Percentiles rank a stretch among this genome's conserved stretches.
phyloP scores from a whole-genome alignment of 2,329 filamentous ascomycete species.

The Aquanectria penicillioides region DNA sequence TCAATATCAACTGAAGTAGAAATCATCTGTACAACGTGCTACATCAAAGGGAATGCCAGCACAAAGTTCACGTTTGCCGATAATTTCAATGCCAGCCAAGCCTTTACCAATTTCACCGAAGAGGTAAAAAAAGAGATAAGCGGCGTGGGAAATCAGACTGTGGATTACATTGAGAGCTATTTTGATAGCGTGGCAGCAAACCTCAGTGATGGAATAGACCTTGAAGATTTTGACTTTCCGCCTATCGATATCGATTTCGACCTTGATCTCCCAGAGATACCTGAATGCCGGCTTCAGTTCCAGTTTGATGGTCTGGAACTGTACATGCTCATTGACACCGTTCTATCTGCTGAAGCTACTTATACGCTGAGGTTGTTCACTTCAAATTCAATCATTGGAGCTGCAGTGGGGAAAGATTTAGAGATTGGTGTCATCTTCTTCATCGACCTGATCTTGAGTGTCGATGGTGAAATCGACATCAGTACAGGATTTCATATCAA shows the following conservation, averaged over 20 bases:
- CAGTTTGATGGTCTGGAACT: slow-evolving; percentile 26
- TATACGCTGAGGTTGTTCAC: slow-evolving; percentile 25
- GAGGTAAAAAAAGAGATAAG: slow-evolving; percentile 44
- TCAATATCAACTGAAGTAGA: slow-evolving; percentile 15
- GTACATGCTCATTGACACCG: slow-evolving; percentile 28
- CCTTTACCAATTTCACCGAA: slow-evolving; percentile 12
- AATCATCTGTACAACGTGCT: slow-evolving; percentile 33
- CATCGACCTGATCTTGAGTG: slow-evolving; percentile 62
- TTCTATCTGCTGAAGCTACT: slow-evolving; percentile 21
- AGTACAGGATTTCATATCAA: slow-evolving; percentile 65
- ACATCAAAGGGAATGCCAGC: slow-evolving; percentile 21
- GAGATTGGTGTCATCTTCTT: slow-evolving; percentile 59
- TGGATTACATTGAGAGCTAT: slow-evolving; percentile 19
- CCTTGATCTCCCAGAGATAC: slow-evolving; percentile 21
- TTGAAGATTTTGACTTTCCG: slow-evolving; percentile 21
- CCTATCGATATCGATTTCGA: slow-evolving; percentile 22
- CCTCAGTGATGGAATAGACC: slow-evolving; percentile 17
- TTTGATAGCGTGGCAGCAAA: slow-evolving; percentile 7
- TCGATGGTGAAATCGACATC: slow-evolving; percentile 58
- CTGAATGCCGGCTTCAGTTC: slow-evolving; percentile 21
- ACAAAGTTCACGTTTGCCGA: slow-evolving; percentile 13
- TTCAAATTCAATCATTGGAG: slow-evolving; percentile 13
- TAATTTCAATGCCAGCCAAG: slow-evolving; percentile 9
- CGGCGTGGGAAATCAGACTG: not conserved
- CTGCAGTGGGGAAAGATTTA: slow-evolving; percentile 46